phyloP scores from a whole-genome alignment of 2,329 filamentous ascomycete species.

The Berkeleyomyces basicola region DNA sequence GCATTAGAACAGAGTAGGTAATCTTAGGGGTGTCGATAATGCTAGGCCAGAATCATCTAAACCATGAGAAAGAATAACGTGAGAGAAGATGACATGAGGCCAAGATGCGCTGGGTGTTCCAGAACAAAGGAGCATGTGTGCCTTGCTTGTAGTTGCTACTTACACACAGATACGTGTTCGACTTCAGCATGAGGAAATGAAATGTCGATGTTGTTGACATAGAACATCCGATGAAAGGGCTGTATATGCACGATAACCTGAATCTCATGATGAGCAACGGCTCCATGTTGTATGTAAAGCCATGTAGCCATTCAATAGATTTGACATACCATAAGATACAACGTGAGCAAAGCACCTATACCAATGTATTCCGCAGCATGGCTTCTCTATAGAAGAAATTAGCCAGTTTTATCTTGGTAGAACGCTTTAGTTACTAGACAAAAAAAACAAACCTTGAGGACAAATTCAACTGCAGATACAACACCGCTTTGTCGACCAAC shows the following conservation, averaged over 20 bases:
- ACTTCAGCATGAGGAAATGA: conserved; percentile 71
- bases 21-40: neutral
- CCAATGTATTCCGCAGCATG: conserved; percentile 83
- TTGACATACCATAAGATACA: conserved; percentile 42
- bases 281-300: neutral
- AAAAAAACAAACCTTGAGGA: neutral
- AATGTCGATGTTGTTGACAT: conserved; percentile 66
- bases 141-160: conserved; percentile 19
- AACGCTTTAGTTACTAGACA: neutral
- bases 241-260: conserved; percentile 42
- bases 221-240: conserved; percentile 92
- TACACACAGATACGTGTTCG: conserved; percentile 68
- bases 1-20: neutral
- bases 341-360: conserved; percentile 49
- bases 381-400: conserved; percentile 37
- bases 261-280: neutral
- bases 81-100: no score
- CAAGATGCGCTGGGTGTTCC: no score
- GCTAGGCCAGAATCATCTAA: neutral
- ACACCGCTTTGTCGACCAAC: neutral
- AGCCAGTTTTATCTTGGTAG: no score
- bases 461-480: neutral
- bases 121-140: no score
- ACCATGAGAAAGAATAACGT: neutral
- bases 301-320: neutral